A percentile compares a stretch with the other conserved stretches of the same genome.
Evolutionary conservation across 768 basidiomycete species (phyloP).

Genomic region (Lentinula boryana): DNA sequence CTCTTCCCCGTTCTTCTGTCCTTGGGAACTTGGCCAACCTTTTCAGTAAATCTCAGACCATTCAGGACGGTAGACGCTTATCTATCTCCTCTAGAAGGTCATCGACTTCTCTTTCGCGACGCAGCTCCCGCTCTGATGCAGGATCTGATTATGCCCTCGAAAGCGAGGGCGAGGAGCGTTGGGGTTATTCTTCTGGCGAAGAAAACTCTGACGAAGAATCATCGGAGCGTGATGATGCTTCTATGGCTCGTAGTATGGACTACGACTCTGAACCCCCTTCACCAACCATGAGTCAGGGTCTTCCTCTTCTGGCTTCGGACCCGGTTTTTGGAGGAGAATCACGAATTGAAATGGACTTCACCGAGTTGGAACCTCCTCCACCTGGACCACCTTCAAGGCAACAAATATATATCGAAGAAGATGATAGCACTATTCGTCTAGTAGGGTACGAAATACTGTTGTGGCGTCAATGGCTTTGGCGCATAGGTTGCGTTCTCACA

Average conservation of each 20-base stretch:
- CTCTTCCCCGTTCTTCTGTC: constrained; percentile 33
- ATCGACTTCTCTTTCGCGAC: constrained; percentile 42
- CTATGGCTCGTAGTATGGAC: constrained; percentile 54
- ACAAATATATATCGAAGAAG: constrained; percentile 79
- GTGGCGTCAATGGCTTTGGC: constrained; percentile 69
- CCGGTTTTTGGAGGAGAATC: constrained; percentile 81
- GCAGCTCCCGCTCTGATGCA: constrained; percentile 40
- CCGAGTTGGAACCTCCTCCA: constrained; percentile 63
- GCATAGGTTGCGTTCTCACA: constrained; percentile 55
- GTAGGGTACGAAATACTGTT: constrained; percentile 71
- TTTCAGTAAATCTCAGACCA: constrained; percentile 46
- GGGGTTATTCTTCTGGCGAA: constrained; percentile 90
- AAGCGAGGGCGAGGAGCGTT: constrained; percentile 65
- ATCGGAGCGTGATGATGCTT: constrained; percentile 33
- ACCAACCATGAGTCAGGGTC: constrained; percentile 39
- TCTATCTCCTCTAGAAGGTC: constrained; percentile 54
- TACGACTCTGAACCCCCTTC: constrained; percentile 71
- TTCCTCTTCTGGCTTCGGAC: constrained; percentile 69
- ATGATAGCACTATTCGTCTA: constrained; percentile 84
- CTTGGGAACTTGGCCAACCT: constrained; percentile 67
- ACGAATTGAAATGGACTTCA: constrained; percentile 77
- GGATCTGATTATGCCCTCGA: constrained; percentile 55
- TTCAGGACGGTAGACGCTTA: constrained; percentile 36
- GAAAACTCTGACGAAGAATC: constrained; percentile 46
- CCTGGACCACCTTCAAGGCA: constrained; percentile 83